Conservation (phyloP, 192 early-diverging fungal genomes). For the Linderina pennispora region DNA sequence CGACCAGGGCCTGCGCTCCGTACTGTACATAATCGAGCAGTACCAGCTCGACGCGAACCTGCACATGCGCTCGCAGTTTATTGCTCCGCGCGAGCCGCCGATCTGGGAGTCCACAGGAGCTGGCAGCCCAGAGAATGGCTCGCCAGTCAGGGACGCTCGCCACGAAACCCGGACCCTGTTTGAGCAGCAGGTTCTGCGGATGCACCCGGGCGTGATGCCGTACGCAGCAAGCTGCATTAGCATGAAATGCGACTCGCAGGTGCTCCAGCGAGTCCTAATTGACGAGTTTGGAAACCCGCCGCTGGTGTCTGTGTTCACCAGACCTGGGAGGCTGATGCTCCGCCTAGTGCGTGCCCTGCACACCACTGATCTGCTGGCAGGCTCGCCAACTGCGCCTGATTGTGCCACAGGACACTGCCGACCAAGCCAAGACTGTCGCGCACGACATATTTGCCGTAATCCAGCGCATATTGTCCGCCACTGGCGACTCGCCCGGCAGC, state of each 20-base stretch:
- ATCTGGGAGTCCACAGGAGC: too few relatives aligned
- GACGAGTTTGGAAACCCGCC: constrained; percentile 9
- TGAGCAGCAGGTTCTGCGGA: constrained; percentile 13
- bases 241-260: constrained; percentile 16
- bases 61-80: constrained; percentile 8
- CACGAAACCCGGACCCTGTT: too few relatives aligned
- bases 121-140: too few relatives aligned
- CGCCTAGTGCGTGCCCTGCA: constrained; percentile 14
- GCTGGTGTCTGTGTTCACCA: constrained; percentile 13
- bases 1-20: constrained; percentile 16
- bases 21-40: constrained; percentile 21
- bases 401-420: constrained; percentile 19
- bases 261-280: constrained; percentile 7
- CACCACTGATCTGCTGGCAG: constrained; percentile 19
- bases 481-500: too few relatives aligned
- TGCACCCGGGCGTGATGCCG: constrained; percentile 12
- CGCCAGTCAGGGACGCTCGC: too few relatives aligned
- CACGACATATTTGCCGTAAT: constrained; percentile 18
- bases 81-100: too few relatives aligned
- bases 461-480: constrained; percentile 14
- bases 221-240: too few relatives aligned
- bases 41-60: constrained; percentile 18
- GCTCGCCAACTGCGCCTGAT: constrained; percentile 31
- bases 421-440: constrained; percentile 20
- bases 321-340: constrained; percentile 1